Evolutionary conservation across 225 moss, liverwort and hornwort species (phyloP), one percentile per base, ranked within the genome.

Genomic region (Thuidium tamariscinum): DNA sequence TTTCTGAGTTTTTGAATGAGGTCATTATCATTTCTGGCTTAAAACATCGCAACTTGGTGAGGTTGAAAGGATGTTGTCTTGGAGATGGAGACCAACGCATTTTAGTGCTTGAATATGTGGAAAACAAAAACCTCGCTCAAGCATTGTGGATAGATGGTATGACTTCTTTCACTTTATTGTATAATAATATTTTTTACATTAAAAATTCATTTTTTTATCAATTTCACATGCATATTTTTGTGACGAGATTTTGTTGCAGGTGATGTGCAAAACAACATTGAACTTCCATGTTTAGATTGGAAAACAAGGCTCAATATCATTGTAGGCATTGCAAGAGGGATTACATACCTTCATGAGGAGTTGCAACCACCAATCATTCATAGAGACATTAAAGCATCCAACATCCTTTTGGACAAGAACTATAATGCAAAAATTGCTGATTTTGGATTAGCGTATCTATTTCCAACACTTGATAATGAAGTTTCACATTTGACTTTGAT

Each of bases 61-160:
- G 55, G 66, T 1, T 84, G 3, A 84, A 84, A 87, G 62, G 67
- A 39, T 48, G 89, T 80, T 68, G 87, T n/a, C 83, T 89, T 32
- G 80, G 84, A 80, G 86, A 82, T 46, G 87, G 80, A 64, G 76
- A 84, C 26, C 82, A 84, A 62, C 73, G 80, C 16, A 83, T 89
- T 1, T 62, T 89, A 23, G 73, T 89, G 4, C 57, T 86, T 56
- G 89, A 89, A 22, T 87, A 36, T 11, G 57, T 89, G 37, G 74
- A 82, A 49, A 86, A 81, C 10, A 81, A 81, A 14, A 77, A 56
- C 14, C 77, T 67, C 37, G 54, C 17, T 0, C 27, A 82, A 54
- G 54, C 82, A 52, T 52, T 68, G 26, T 55, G 29, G 68, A 51
- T 7, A 18, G 27, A 82, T 12, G 68, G 68, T 82, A 52, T 18